Evolutionary conservation across 768 basidiomycete genomes (phyloP).

Genomic region (Boletus eberwhitei): DNA sequence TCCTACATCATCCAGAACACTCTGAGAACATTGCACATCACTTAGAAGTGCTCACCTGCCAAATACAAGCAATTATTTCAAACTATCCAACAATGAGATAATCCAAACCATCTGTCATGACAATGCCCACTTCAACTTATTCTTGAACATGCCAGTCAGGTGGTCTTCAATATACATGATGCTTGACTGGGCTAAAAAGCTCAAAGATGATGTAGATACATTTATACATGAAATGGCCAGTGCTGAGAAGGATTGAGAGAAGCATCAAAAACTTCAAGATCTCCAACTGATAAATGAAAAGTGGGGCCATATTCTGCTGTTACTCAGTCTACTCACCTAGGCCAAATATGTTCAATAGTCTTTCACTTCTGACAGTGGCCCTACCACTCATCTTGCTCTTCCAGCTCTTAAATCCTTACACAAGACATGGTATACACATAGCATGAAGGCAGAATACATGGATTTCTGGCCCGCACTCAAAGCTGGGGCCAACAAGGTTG

Average conservation of each 20-base stretch:
- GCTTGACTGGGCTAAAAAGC: neutral
- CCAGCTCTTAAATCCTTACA: neutral
- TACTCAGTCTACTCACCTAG: neutral
- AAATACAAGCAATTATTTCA: neutral
- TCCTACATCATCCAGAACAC: neutral
- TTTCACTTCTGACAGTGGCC: neutral
- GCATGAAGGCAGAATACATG: neutral
- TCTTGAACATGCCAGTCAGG: neutral
- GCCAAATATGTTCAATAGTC: neutral
- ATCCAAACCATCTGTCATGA: neutral
- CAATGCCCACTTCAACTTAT: neutral
- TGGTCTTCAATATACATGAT: neutral
- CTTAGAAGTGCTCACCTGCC: neutral
- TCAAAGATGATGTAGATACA: neutral
- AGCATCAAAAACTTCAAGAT: neutral
- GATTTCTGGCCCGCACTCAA: neutral
- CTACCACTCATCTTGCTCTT: neutral
- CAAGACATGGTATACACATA: neutral
- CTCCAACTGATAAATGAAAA: neutral
- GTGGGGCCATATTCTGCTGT: neutral
- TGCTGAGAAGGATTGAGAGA: neutral
- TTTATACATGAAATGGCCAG: neutral
- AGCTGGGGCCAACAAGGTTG: neutral
- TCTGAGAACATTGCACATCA: neutral
- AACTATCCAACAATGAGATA: neutral